phyloP scores from a whole-genome alignment of 2,329 filamentous ascomycete genomes.

The Stagonosporopsis cucurbitacearum region DNA sequence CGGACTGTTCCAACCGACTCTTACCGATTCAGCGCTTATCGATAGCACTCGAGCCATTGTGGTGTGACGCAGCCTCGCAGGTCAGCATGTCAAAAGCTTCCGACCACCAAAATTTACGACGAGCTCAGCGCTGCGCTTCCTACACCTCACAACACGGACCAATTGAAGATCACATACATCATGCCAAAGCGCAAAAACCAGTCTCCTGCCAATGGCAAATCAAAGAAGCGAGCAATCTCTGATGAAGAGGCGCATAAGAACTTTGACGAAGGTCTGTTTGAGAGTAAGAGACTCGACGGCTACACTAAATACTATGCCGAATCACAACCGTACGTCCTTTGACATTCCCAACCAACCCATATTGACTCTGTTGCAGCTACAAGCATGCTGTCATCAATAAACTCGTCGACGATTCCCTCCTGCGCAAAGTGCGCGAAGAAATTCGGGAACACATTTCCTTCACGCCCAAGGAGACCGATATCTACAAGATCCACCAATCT shows the following conservation, averaged over 20 bases:
- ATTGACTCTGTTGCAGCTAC: conserved; percentile 62
- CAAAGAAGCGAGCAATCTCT: conserved; percentile 52
- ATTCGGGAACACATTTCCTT: conserved; percentile 91
- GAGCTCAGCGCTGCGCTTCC: conserved; percentile 1
- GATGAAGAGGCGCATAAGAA: conserved; percentile 50
- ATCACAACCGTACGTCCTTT: conserved; percentile 47
- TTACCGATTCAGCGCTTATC: conserved; percentile 2
- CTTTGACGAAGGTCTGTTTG: conserved; percentile 50
- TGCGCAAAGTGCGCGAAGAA: conserved; percentile 86
- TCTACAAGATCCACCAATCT: conserved; percentile 99
- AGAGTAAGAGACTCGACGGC: conserved; percentile 41
- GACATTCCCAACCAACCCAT: not conserved
- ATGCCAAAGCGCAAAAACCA: conserved; percentile 54
- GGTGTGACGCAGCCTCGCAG: conserved; percentile 14
- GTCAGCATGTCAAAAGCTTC: conserved; percentile 8
- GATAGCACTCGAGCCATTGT: conserved; percentile 15
- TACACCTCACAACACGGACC: not conserved
- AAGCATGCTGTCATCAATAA: conserved; percentile 88
- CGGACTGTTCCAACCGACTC: no score
- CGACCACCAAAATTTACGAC: conserved; percentile 11
- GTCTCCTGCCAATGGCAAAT: conserved; percentile 44
- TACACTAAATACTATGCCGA: conserved; percentile 48
- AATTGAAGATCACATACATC: not conserved
- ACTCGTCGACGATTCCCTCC: conserved; percentile 79
- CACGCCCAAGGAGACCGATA: conserved; percentile 98